phyloP scores from a whole-genome alignment of 2,329 filamentous ascomycete species.

The Leptographium wingfieldii region DNA sequence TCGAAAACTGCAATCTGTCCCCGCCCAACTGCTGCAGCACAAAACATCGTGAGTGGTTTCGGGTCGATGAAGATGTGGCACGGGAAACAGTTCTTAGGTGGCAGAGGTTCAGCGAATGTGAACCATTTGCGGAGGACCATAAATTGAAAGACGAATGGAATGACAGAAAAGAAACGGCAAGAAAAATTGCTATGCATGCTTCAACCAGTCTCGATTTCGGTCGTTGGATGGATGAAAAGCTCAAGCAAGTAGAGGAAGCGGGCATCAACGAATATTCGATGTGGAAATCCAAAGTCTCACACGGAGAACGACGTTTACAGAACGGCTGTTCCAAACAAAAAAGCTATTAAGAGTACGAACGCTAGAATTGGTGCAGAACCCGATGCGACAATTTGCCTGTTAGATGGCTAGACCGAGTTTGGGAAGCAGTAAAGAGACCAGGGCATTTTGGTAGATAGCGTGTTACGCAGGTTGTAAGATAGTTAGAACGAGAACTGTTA shows the following conservation, averaged over 20 bases:
- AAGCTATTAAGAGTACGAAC: too few species aligned
- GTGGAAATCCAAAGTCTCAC: too few species aligned
- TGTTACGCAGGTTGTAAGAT: too few species aligned
- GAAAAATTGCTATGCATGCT: neutral
- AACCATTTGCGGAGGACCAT: neutral
- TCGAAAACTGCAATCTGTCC: neutral
- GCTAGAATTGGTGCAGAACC: too few species aligned
- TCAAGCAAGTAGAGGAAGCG: neutral
- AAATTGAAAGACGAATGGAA: neutral
- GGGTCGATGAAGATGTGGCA: neutral
- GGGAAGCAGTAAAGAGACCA: too few species aligned
- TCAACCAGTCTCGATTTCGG: neutral
- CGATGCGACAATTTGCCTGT: too few species aligned
- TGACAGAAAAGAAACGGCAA: neutral
- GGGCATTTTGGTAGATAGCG: too few species aligned
- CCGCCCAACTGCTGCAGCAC: neutral
- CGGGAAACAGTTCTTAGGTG: neutral
- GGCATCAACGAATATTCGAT: too few species aligned
- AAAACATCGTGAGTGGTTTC: neutral
- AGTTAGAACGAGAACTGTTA: too few species aligned
- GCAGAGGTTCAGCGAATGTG: neutral
- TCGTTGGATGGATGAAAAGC: neutral
- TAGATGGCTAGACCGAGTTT: too few species aligned
- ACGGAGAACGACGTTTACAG: too few species aligned
- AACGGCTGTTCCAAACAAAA: too few species aligned